These are phyloP conservation scores for Lactarius hatsudake DNA, from an alignment of 768 basidiomycete species.

Conservation along the genomic window DNA sequence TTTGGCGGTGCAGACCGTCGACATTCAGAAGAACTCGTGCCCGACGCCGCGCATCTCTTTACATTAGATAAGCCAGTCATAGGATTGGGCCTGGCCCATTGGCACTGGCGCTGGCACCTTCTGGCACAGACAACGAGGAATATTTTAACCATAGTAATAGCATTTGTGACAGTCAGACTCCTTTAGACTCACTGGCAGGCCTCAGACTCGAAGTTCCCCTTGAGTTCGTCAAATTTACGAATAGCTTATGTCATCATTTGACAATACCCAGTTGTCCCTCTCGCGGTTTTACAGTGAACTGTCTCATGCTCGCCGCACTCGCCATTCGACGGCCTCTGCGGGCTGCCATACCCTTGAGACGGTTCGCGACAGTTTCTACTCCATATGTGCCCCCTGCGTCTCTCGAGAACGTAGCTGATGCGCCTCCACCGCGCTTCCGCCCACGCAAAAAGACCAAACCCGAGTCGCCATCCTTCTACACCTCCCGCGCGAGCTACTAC, in stretches of 20 bases:
- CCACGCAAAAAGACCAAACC: slow-evolving; percentile 40
- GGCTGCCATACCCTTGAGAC: neutral
- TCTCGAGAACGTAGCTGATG: slow-evolving; percentile 27
- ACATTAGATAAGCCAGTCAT: slow-evolving; percentile 20
- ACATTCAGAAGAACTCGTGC: slow-evolving; percentile 24
- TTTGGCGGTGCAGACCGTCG: slow-evolving; percentile 47
- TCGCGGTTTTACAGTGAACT: neutral
- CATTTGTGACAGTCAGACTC: too few relatives aligned
- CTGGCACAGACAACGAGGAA: too few relatives aligned
- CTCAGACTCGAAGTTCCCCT: too few relatives aligned
- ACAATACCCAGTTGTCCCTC: neutral
- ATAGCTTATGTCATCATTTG: too few relatives aligned
- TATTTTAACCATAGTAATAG: too few relatives aligned
- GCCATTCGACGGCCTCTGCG: slow-evolving; percentile 10
- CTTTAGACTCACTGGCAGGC: too few relatives aligned
- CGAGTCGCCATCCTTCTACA: slow-evolving; percentile 78
- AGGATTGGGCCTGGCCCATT: too few relatives aligned
- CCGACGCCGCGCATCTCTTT: neutral
- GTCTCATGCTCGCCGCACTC: slow-evolving; percentile 11
- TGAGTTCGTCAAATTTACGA: too few relatives aligned
- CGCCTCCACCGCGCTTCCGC: slow-evolving; percentile 9
- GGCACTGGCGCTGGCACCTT: too few relatives aligned
- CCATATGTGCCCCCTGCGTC: slow-evolving; percentile 35
- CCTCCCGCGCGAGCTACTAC: slow-evolving; percentile 70
- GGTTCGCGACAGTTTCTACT: slow-evolving; percentile 29